These are phyloP conservation scores for Hanseniaspora jakobsenii DNA, from an alignment of 805 yeast genomes.

Conservation along the genomic window DNA sequence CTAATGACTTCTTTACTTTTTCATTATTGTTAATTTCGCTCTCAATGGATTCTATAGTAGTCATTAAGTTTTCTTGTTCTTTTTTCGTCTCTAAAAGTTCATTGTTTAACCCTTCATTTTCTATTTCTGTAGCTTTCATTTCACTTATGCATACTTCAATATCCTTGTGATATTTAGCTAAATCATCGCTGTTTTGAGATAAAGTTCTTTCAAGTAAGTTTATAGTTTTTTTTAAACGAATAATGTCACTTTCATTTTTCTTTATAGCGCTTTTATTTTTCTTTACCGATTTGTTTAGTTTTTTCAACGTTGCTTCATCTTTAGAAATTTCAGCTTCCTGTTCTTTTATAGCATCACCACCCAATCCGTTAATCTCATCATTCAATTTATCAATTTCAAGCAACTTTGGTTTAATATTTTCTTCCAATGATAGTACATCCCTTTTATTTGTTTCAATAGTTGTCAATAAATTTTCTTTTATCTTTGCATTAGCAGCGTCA, in stretches of 20 bases:
- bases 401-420: slow-evolving; percentile 40
- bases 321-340: slow-evolving; percentile 78
- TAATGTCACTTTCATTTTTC: slow-evolving; percentile 53
- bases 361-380: slow-evolving; percentile 73
- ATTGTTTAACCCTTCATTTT: neutral
- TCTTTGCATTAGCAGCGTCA: neutral
- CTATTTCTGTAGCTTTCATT: slow-evolving; percentile 20
- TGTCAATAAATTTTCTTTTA: slow-evolving; percentile 19
- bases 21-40: too few species aligned
- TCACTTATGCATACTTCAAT: slow-evolving; percentile 22
- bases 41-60: too few species aligned
- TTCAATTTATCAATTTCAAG: slow-evolving; percentile 48
- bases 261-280: slow-evolving; percentile 44
- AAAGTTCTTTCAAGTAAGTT: too few species aligned
- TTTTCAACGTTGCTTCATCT: slow-evolving; percentile 51
- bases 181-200: slow-evolving; percentile 37
- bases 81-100: too few species aligned
- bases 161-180: slow-evolving; percentile 18
- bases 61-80: too few species aligned
- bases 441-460: slow-evolving; percentile 24
- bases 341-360: slow-evolving; percentile 71
- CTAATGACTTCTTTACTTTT: too few species aligned
- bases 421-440: slow-evolving; percentile 31
- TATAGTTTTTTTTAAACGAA: slow-evolving; percentile 31
- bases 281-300: slow-evolving; percentile 43